phyloP scores from a whole-genome alignment of 768 basidiomycete genomes.

The Clitopilus passeckerianus region DNA sequence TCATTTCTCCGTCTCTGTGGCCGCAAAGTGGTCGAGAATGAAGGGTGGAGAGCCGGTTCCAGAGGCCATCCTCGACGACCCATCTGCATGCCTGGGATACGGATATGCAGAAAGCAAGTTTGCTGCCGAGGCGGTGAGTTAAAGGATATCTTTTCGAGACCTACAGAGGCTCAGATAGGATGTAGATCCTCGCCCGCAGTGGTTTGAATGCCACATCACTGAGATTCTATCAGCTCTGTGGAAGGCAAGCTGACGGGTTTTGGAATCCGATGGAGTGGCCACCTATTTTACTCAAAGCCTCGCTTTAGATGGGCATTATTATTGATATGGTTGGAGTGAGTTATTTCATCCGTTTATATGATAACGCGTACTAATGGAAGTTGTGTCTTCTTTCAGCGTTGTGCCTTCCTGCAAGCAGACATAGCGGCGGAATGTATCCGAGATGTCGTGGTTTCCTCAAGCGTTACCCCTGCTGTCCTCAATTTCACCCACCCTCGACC shows the following conservation, averaged over 20 bases:
- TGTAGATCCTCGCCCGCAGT: constrained; percentile 18
- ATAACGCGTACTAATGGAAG: neutral
- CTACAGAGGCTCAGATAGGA: neutral
- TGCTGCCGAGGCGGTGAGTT: neutral
- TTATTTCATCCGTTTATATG: neutral
- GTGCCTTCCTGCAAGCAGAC: constrained; percentile 30
- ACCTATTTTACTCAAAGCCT: constrained; percentile 23
- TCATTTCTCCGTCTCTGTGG: constrained; percentile 23
- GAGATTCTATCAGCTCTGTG: constrained; percentile 26
- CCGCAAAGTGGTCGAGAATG: constrained; percentile 12
- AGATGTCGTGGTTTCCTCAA: constrained; percentile 19
- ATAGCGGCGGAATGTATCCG: constrained; percentile 20
- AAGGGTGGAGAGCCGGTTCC: constrained; percentile 11
- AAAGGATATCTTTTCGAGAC: neutral
- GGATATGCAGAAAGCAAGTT: constrained; percentile 2
- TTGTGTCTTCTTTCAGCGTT: constrained; percentile 15
- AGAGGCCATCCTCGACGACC: neutral
- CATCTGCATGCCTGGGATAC: neutral
- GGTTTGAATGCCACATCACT: constrained; percentile 18
- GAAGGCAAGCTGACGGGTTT: constrained; percentile 20
- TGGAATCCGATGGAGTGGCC: constrained; percentile 30
- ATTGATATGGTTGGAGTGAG: neutral
- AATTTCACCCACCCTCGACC: constrained; percentile 32
- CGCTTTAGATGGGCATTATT: neutral
- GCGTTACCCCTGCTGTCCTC: constrained; percentile 10